Evolutionary conservation across 345 rosid species (phyloP).

Genomic region (Triadica sebifera): DNA sequence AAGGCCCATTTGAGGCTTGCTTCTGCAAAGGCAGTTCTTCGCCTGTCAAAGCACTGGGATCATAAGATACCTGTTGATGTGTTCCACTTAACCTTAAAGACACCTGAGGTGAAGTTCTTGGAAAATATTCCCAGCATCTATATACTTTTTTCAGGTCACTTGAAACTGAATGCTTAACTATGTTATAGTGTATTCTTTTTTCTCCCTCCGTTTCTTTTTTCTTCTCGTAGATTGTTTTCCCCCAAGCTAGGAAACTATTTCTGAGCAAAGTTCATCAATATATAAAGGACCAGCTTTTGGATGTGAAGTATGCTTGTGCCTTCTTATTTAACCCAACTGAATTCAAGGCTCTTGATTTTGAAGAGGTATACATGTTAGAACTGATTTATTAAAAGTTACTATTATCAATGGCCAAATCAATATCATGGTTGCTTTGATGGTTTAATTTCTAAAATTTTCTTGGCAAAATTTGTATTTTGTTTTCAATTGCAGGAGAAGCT

Average conservation of each 20-base stretch:
- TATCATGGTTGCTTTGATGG: constrained; percentile 6
- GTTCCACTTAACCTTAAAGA: constrained; percentile 68
- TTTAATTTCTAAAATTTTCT: constrained; percentile 1
- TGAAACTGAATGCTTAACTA: constrained; percentile 12
- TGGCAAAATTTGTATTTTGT: constrained; percentile 10
- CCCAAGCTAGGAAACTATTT: constrained; percentile 70
- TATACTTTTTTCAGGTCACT: background rate
- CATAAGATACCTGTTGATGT: constrained; percentile 77
- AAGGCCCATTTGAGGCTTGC: constrained; percentile 90
- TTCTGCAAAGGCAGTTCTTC: constrained; percentile 93
- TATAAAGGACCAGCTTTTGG: constrained; percentile 79
- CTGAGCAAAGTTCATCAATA: constrained; percentile 88
- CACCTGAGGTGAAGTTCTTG: constrained; percentile 59
- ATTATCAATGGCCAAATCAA: background rate
- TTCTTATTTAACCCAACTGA: constrained; percentile 55
- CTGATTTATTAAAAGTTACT: constrained; percentile 26
- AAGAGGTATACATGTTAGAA: constrained; percentile 57
- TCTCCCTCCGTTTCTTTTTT: constrained; percentile 14
- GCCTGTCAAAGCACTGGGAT: constrained; percentile 85
- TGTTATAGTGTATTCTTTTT: constrained; percentile 6
- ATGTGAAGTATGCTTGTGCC: constrained; percentile 84
- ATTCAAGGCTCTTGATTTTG: constrained; percentile 47
- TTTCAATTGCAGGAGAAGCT: constrained; percentile 75
- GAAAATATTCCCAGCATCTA: background rate
- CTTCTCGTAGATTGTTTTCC: constrained; percentile 62